Conservation (phyloP, 2,329 filamentous ascomycete species). For the Lasiodiplodia theobromae region DNA sequence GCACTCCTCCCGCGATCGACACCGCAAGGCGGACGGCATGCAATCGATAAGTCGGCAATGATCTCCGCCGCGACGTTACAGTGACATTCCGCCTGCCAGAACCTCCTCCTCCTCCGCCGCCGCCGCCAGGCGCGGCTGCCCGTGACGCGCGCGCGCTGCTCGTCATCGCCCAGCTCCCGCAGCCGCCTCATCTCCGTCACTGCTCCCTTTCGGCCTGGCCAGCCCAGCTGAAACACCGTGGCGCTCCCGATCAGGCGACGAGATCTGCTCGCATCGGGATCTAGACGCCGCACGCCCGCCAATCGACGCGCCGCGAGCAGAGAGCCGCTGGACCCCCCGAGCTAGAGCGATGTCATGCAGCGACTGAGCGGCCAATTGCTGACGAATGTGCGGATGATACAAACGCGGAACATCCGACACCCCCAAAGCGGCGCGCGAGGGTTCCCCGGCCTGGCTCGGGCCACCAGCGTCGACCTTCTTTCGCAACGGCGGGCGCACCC, state of each 20-base stretch:
- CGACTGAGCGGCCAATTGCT: not conserved
- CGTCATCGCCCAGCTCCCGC: constrained; percentile 8
- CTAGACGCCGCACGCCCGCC: constrained; percentile 23
- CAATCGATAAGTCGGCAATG: constrained; percentile 47
- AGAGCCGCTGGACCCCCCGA: constrained; percentile 10
- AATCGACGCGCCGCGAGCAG: not conserved
- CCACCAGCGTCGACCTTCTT: not conserved
- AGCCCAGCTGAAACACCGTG: constrained; percentile 29
- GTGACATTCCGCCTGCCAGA: constrained; percentile 2
- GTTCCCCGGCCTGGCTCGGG: constrained; percentile 14
- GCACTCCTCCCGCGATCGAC: constrained; percentile 42
- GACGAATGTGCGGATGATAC: constrained; percentile 16
- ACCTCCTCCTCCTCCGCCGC: not conserved
- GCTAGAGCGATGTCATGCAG: constrained; percentile 28
- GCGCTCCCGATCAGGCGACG: constrained; percentile 30
- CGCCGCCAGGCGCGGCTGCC: not conserved
- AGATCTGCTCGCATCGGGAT: constrained; percentile 30
- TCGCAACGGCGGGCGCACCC: constrained; percentile 9
- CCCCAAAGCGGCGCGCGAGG: constrained; percentile 19
- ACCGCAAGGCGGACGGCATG: constrained; percentile 42
- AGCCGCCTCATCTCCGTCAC: constrained; percentile 24
- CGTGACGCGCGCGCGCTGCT: constrained; percentile 18
- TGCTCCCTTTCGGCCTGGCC: constrained; percentile 19
- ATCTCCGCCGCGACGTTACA: constrained; percentile 33
- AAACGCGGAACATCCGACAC: constrained; percentile 28